phyloP scores from a whole-genome alignment of 2,329 filamentous ascomycete genomes.

The Aspergillus neoniger region DNA sequence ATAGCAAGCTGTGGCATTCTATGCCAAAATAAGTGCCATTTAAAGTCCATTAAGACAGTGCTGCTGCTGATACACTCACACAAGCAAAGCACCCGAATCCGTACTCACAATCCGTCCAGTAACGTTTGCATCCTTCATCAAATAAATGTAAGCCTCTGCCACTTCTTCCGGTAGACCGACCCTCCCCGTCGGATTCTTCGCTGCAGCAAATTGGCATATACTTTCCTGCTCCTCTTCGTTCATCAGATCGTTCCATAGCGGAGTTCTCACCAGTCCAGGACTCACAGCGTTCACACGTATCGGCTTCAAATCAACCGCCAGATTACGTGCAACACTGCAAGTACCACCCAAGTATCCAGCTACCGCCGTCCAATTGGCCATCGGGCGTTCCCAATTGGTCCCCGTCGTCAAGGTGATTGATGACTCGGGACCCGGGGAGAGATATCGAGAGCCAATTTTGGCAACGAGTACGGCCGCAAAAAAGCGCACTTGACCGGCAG shows the following conservation, averaged over 20 bases:
- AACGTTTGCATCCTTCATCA: not conserved
- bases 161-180: not conserved
- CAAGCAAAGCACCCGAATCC: slow-evolving; percentile 1
- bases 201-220: not conserved
- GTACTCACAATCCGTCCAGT: not conserved
- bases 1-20: too few relatives aligned
- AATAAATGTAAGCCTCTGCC: not conserved
- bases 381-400: not conserved
- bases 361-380: not conserved
- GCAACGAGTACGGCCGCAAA: not conserved
- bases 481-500: not conserved
- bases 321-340: not conserved
- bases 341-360: not conserved
- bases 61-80: too few relatives aligned
- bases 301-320: not conserved
- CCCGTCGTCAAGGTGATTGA: not conserved
- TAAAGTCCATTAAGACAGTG: too few relatives aligned
- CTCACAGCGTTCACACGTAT: not conserved
- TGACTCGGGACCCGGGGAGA: not conserved
- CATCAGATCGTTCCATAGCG: not conserved
- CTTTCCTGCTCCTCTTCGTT: not conserved
- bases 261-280: not conserved
- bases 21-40: too few relatives aligned
- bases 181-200: not conserved
- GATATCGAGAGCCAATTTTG: not conserved